These are phyloP conservation scores for Globisporangium lucens DNA, from an alignment of 352 stramenopile genomes.

Conservation along the genomic window DNA sequence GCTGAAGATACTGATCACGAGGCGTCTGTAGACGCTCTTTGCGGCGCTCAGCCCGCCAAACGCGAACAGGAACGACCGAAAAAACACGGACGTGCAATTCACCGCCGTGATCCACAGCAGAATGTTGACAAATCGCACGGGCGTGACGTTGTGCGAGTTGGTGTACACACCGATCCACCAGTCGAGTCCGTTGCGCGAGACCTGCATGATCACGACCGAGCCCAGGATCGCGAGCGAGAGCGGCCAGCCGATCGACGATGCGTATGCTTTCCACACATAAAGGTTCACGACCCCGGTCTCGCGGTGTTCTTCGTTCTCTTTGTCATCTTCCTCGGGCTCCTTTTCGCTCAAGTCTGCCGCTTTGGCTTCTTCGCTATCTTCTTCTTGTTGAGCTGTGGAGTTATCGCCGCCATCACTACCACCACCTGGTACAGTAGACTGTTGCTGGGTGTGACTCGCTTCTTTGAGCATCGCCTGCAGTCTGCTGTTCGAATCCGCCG, in stretches of 20 bases:
- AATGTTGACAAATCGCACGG: constrained; percentile 46
- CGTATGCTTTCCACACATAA: constrained; percentile 67
- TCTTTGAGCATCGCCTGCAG: constrained; percentile 27
- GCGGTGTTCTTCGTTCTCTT: constrained; percentile 43
- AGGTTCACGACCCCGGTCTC: constrained; percentile 49
- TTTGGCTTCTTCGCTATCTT: background rate
- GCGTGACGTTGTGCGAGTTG: constrained; percentile 47
- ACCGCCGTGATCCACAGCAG: constrained; percentile 60
- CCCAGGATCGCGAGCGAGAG: constrained; percentile 52
- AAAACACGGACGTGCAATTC: constrained; percentile 67
- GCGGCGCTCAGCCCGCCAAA: constrained; percentile 74
- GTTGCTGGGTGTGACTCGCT: constrained; percentile 1
- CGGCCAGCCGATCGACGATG: constrained; percentile 38
- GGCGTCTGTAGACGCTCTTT: constrained; percentile 46
- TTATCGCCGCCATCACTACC: background rate
- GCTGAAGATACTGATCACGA: constrained; percentile 54
- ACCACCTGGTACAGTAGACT: background rate
- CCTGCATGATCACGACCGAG: constrained; percentile 66
- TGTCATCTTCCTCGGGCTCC: background rate
- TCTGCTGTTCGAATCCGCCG: constrained; percentile 19
- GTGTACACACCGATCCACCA: constrained; percentile 86
- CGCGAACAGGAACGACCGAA: constrained; percentile 85
- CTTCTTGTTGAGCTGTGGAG: background rate
- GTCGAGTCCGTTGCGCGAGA: constrained; percentile 72
- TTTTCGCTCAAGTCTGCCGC: background rate